Evolutionary conservation across 805 yeast genomes (phyloP), one percentile per base, ranked within the genome.

Genomic region (Kodamaea laetipori): DNA sequence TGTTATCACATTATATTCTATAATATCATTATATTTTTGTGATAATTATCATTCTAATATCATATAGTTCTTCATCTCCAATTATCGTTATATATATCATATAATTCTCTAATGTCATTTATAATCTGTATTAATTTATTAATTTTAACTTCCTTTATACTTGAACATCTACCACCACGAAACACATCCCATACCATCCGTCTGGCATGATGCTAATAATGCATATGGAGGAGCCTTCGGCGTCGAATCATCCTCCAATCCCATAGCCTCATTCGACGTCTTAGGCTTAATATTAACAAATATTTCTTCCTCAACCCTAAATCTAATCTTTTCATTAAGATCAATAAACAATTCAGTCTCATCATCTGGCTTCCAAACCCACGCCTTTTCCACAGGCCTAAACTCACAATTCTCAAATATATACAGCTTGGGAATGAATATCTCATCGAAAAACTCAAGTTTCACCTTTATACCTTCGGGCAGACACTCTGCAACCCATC

Each of bases 81-180:
- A n/a, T n/a, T n/a, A n/a, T n/a, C n/a, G n/a, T n/a, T n/a, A n/a
- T n/a, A n/a, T n/a, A n/a, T n/a, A n/a, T n/a, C n/a, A n/a, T n/a
- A n/a, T n/a, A n/a, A n/a, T n/a, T n/a, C n/a, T n/a, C n/a, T n/a
- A n/a, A n/a, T n/a, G n/a, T n/a, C n/a, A n/a, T n/a, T n/a, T n/a
- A n/a, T n/a, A n/a, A n/a, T n/a, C n/a, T n/a, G n/a, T n/a, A n/a
- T n/a, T n/a, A n/a, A n/a, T n/a, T n/a, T n/a, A n/a, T n/a, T n/a
- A n/a, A n/a, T n/a, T n/a, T n/a, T n/a, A n/a, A n/a, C n/a, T n/a
- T n/a, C n/a, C n/a, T n/a, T n/a, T n/a, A n/a, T n/a, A n/a, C n/a
- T n/a, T n/a, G n/a, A n/a, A n/a, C n/a, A n/a, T n/a, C n/a, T 86
- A 95, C 99, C 99, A 92, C 99, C 99, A 94, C 44, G 90, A 80